Evolutionary conservation across 805 yeast genomes (phyloP), one percentile per base, ranked within the genome.

Genomic region (Saccharomycopsis guyanensis): DNA sequence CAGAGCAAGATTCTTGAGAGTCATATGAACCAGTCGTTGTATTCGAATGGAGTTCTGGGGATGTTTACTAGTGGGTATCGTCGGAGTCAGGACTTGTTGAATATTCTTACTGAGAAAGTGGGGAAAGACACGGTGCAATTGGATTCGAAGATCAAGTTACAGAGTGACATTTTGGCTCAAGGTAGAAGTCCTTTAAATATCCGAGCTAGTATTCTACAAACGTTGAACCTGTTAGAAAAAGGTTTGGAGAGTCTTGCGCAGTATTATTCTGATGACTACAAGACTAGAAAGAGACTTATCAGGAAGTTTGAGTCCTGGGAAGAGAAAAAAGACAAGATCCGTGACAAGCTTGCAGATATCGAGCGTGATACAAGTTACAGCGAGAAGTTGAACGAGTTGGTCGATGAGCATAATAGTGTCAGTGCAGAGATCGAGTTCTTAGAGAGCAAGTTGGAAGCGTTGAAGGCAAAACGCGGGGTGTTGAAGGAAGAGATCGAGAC

Each of bases 291-390:
- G n/a, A 33, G 29, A 34, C 27, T 47, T 23, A 29, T 44, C 15
- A 4, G 38, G 2, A 41, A 24, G 13, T 50, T 50, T 39, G 32
- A 44, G 2, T 24, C 16, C 5, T 50, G 53, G 53, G 47, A 47
- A 19, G 34, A 33, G 6, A 38, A 41, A 35, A 50, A 47, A 23
- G 12, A 5, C 7, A 20, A 39, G 32, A 16, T 41, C 5, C 3
- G 16, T 6, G 35, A 41, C 3, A 38, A 47, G 37, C 35, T 47
- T 4, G 15, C 12, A 3, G 39, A 44, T 15, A 47, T 50, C 23
- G 49, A 47, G 24, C n/a, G 35, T 8, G 39, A 38, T 24, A 31
- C 33, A 16, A 35, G 12, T 4, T 38, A 41, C 32, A 38, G 20
- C 18, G 37, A 40, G 15, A 50, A 50, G 37, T 15, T 47, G 5